Evolutionary conservation across 1,284 basidiomycete species (phyloP).

Genomic region (Pseudozyma tsukubaensis): DNA sequence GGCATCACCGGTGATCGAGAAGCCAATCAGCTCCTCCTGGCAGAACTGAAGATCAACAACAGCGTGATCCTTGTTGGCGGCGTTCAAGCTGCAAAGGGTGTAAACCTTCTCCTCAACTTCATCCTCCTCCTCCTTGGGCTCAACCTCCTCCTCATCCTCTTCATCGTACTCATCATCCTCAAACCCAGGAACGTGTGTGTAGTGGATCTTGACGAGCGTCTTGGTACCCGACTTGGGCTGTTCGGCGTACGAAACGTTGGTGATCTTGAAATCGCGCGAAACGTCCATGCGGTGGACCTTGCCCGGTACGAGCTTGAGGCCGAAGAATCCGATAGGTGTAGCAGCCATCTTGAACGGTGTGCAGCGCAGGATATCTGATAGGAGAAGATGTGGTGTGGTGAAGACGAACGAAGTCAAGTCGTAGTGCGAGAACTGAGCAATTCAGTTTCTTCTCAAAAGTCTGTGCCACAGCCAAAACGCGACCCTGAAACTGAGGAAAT

Average conservation of each 20-base stretch:
- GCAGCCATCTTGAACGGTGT: slow-evolving; percentile 43
- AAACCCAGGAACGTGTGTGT: slow-evolving; percentile 71
- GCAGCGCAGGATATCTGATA: background rate
- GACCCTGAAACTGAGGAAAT: too few species aligned
- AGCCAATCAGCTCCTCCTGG: slow-evolving; percentile 75
- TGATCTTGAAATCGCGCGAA: slow-evolving; percentile 80
- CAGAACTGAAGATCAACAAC: slow-evolving; percentile 75
- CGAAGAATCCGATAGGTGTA: slow-evolving; percentile 64
- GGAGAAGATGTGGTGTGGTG: too few species aligned
- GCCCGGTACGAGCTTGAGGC: slow-evolving; percentile 73
- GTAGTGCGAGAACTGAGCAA: background rate
- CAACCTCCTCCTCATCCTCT: slow-evolving; percentile 67
- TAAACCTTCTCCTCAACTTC: slow-evolving; percentile 70
- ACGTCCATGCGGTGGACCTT: slow-evolving; percentile 76
- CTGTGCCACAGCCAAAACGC: too few species aligned
- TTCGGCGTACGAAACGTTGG: slow-evolving; percentile 78
- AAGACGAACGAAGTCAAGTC: too few species aligned
- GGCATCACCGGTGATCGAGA: slow-evolving; percentile 86
- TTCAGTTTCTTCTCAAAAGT: too few species aligned
- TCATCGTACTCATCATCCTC: slow-evolving; percentile 73
- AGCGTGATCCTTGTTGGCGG: slow-evolving; percentile 78
- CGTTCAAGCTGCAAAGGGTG: slow-evolving; percentile 72
- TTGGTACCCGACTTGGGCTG: slow-evolving; percentile 76
- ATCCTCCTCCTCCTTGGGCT: slow-evolving; percentile 60
- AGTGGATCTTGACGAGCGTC: slow-evolving; percentile 80